phyloP scores from a whole-genome alignment of 352 stramenopile genomes.

The Phytopythium litorale region DNA sequence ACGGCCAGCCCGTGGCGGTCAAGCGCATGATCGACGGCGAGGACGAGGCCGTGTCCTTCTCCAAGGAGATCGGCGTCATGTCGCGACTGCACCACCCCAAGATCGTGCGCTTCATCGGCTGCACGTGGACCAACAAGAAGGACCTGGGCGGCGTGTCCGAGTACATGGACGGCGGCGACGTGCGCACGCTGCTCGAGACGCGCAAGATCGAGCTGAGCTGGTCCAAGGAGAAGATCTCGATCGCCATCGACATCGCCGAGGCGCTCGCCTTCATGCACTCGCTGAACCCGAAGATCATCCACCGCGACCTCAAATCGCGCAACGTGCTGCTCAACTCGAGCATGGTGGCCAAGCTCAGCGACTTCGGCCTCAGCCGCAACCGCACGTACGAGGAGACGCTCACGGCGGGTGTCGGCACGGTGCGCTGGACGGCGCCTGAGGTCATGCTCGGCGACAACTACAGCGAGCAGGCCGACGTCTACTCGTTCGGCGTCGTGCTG shows the following conservation, averaged over 20 bases:
- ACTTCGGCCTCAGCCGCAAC: conserved; percentile 81
- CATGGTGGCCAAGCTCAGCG: conserved; percentile 81
- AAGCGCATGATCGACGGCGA: conserved; percentile 87
- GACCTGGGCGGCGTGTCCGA: conserved; percentile 79
- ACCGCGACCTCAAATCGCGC: conserved; percentile 80
- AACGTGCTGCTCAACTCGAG: conserved; percentile 78
- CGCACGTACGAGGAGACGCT: conserved; percentile 85
- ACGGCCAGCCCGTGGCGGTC: conserved; percentile 78
- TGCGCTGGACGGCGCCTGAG: conserved; percentile 84
- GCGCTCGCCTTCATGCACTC: conserved; percentile 85
- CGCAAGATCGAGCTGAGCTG: conserved; percentile 79
- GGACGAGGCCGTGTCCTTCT: conserved; percentile 72
- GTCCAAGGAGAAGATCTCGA: conserved; percentile 80
- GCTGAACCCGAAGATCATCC: conserved; percentile 77
- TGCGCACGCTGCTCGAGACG: conserved; percentile 80
- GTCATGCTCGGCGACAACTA: conserved; percentile 89
- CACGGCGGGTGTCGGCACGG: conserved; percentile 76
- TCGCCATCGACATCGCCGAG: conserved; percentile 80
- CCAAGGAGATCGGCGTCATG: conserved; percentile 83
- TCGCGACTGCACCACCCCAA: conserved; percentile 73
- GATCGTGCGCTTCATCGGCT: conserved; percentile 84
- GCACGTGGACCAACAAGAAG: conserved; percentile 76
- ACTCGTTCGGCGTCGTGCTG: conserved; percentile 87
- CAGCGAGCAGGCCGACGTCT: conserved; percentile 83
- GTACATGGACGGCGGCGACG: conserved; percentile 85